Base-by-base conservation (phyloP, 129 eudicot species). In the Glebionis coronaria region DNA sequence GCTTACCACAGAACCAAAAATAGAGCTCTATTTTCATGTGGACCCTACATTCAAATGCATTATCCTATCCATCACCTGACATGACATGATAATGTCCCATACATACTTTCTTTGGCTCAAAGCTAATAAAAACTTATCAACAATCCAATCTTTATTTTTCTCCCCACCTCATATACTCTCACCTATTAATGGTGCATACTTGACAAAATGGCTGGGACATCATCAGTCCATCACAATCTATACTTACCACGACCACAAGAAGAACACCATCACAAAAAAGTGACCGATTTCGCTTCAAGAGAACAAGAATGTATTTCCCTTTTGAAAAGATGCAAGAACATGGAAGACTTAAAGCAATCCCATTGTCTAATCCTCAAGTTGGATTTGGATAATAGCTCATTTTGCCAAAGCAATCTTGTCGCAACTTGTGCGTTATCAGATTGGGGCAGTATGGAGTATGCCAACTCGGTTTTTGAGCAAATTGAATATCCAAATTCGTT, bases 361-460 rank as follows among this genome's bases (percentile, higher is more conserved):
- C 98, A 92, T 74, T 84, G 82, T 55, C 82, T 80, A 73, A 74
- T 82, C 65, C 77, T 92, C 14, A 89, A 89, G 65, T 12, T 78
- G 15, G 95, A 86, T 40, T 46, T 92, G 63, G 45, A 68, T 67
- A 76, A 69, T 58, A 86, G 83, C 79, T 50, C 96, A 23, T 80
- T 76, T 27, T 88, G 91, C 73, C 71, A 84, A 51, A 78, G 83
- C 73, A 86, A 84, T 81, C 96, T 92, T 74, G 16, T 88, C 13
- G 31, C 87, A 11, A 80, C 87, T 58, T 83, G 95, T 80, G 96
- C 85, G 45, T 70, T 85, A 11, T 84, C 97, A 12, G 63, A 71
- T 12, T 88, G 91, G 90, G 88, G 97, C 51, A 84, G 89, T 79
- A 88, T 93, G 92, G 95, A 84, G 53, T 92, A 92, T 31, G 96